Conservation (phyloP, 768 basidiomycete genomes). For the Phallus indusiatus region DNA sequence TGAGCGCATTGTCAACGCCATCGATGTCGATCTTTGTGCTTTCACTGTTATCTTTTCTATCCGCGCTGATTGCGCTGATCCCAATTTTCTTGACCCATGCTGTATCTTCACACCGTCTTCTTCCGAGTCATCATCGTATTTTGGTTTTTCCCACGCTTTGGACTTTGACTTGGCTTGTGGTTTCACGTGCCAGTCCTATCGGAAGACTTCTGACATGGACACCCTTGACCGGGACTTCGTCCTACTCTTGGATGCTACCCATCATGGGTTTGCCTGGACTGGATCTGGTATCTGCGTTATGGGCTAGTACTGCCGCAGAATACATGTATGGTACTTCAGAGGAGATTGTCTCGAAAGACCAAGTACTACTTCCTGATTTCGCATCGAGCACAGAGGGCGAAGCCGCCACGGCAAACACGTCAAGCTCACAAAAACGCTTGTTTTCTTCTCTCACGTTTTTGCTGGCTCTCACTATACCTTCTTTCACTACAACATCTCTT, state of each 20-base stretch:
- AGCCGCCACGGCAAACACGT: background rate
- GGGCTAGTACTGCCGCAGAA: slow-evolving; percentile 59
- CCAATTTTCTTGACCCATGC: background rate
- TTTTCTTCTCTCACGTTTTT: slow-evolving; percentile 11
- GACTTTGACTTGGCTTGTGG: slow-evolving; percentile 48
- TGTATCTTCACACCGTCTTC: background rate
- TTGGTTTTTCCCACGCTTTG: slow-evolving; percentile 62
- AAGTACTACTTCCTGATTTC: background rate
- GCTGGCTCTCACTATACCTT: slow-evolving; percentile 36
- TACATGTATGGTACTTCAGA: slow-evolving; percentile 25
- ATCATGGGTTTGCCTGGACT: slow-evolving; percentile 47
- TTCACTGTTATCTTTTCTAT: background rate
- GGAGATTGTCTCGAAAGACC: background rate
- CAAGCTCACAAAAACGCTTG: background rate
- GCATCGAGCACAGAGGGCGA: background rate
- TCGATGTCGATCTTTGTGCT: background rate
- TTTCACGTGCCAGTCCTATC: slow-evolving; percentile 51
- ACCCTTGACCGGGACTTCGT: slow-evolving; percentile 37
- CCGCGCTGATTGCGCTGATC: slow-evolving; percentile 1
- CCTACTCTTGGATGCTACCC: slow-evolving; percentile 58
- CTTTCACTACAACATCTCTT: slow-evolving; percentile 32
- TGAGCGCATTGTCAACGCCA: slow-evolving; percentile 19
- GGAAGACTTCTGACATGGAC: slow-evolving; percentile 70
- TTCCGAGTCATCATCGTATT: slow-evolving; percentile 30
- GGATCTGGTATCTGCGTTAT: slow-evolving; percentile 71